Evolutionary conservation across 192 early-diverging fungal species (phyloP), one percentile per base, ranked within the genome.

Genomic region (Linnemannia elongata): DNA sequence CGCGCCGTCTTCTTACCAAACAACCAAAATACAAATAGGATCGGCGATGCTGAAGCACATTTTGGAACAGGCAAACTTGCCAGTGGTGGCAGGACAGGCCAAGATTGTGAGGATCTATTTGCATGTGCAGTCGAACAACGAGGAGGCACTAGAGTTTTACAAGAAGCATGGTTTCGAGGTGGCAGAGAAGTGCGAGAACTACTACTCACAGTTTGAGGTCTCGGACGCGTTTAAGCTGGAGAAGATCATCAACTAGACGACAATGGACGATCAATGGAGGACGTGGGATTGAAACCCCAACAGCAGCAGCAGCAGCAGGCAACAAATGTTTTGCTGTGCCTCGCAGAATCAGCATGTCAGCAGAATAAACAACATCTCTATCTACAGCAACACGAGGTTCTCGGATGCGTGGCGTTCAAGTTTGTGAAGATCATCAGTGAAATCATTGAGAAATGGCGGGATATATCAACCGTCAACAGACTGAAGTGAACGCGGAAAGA

Each of bases 111-210:
- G 92, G 57, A 76, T 99, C 9, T 94, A 93, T 33, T 85, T 99
- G 86, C 98, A 99, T 78, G 98, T 98, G 30, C 96, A 97, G 78
- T 92, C 92, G 5, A 88, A 93, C 49, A 99, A 98, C 87, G 90
- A 92, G 44, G 93, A 94, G 71, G 97, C 96, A 55, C 75, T 97
- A 72, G 76, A 89, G 27, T 98, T 99, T 88, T 99, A 99, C 87
- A 90, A 93, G 87, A 92, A 93, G 72, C 89, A 94, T 63, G 96
- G 95, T 35, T 98, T 99, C 84, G 81, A 90, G 17, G 88, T 94
- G 18, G 49, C 87, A 57, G 79, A 81, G 4, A 91, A 90, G 38
- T 90, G 94, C 8, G 85, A 93, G 76, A 92, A 93, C 71, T 99
- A 98, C 84, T 99, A 99, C 88, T 93, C 92, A 69, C 93, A 94